These are phyloP conservation scores for Chrysanthemum lavandulifolium DNA, from an alignment of 129 eudicot species.

Conservation along the genomic window DNA sequence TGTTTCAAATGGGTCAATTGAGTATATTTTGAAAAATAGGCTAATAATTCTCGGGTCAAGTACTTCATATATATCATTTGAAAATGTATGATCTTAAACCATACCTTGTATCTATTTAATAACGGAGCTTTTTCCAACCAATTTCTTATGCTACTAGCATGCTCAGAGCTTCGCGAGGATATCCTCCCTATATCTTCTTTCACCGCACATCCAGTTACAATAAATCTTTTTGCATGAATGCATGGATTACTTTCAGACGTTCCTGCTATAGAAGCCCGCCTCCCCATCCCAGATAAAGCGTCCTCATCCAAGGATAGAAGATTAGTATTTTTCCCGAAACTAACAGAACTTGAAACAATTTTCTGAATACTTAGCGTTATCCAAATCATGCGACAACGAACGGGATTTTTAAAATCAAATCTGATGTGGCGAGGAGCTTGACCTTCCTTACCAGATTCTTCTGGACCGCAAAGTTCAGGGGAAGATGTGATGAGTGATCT, in stretches of 20 bases:
- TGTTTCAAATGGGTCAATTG: no score
- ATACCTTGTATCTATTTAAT: slow-evolving; percentile 77
- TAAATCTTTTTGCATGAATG: slow-evolving; percentile 77
- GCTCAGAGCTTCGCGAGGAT: slow-evolving; percentile 53
- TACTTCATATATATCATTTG: background rate
- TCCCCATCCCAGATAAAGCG: slow-evolving; percentile 42
- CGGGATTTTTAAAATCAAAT: slow-evolving; percentile 65
- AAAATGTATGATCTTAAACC: background rate
- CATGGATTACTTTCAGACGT: slow-evolving; percentile 61
- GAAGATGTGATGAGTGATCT: slow-evolving; percentile 57
- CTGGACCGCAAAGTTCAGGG: slow-evolving; percentile 75
- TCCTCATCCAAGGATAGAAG: slow-evolving; percentile 73
- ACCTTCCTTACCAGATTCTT: slow-evolving; percentile 36
- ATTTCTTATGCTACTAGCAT: slow-evolving; percentile 44
- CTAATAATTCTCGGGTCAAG: background rate
- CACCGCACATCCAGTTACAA: slow-evolving; percentile 59
- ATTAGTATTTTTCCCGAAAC: slow-evolving; percentile 51
- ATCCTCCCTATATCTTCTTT: slow-evolving; percentile 41
- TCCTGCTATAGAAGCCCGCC: slow-evolving; percentile 65
- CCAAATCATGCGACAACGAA: slow-evolving; percentile 85
- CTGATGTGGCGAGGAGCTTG: slow-evolving; percentile 69
- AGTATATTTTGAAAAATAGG: background rate
- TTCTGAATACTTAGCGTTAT: slow-evolving; percentile 63
- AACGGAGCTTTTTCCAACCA: slow-evolving; percentile 84
- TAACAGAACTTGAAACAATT: slow-evolving; percentile 67